A percentile compares a stretch with the other conserved stretches of the same genome.
Evolutionary conservation across 2,329 filamentous ascomycete species (phyloP).

Genomic region (Alternaria triticimaculans): DNA sequence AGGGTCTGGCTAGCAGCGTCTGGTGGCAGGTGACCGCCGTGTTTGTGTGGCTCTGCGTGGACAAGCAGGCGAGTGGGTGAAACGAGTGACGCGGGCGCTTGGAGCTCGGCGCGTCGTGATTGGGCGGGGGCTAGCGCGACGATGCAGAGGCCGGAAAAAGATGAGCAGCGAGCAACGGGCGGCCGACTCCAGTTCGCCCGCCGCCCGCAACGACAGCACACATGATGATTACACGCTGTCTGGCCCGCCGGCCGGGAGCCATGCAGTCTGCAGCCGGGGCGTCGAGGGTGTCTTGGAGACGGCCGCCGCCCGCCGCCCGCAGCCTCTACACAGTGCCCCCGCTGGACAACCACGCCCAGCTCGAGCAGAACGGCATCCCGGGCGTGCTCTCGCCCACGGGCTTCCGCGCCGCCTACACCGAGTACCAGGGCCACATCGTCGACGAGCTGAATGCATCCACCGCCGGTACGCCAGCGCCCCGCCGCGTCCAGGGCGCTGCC

Average conservation of each 20-base stretch:
- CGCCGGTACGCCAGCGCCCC: slow-evolving; percentile 63
- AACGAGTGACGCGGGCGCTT: slow-evolving; percentile 38
- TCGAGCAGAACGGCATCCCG: slow-evolving; percentile 65
- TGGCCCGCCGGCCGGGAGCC: slow-evolving; percentile 38
- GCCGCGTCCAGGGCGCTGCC: background rate
- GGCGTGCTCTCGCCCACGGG: slow-evolving; percentile 72
- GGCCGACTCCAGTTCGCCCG: slow-evolving; percentile 15
- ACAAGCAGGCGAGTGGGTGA: slow-evolving; percentile 34
- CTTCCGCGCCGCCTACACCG: slow-evolving; percentile 78
- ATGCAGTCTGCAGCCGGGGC: slow-evolving; percentile 30
- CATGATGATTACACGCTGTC: slow-evolving; percentile 44
- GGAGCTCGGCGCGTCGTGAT: slow-evolving; percentile 42
- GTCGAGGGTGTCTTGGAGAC: slow-evolving; percentile 31
- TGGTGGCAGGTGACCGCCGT: slow-evolving; percentile 36
- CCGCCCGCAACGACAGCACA: slow-evolving; percentile 19
- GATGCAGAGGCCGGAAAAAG: slow-evolving; percentile 27
- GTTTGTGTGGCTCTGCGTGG: slow-evolving; percentile 39
- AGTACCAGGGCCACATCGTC: slow-evolving; percentile 78
- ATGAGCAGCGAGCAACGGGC: slow-evolving; percentile 23
- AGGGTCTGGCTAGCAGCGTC: slow-evolving; percentile 23
- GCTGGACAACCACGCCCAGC: slow-evolving; percentile 55
- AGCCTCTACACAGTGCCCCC: slow-evolving; percentile 56
- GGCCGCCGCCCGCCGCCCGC: slow-evolving; percentile 26
- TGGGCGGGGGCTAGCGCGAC: slow-evolving; percentile 34
- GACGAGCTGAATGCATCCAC: slow-evolving; percentile 78